Percentiles rank a stretch among this genome's conserved stretches.
These are phyloP conservation scores for Aspergillus carlsbadensis DNA, from an alignment of 495 filamentous ascomycete genomes.

Conservation along the genomic window DNA sequence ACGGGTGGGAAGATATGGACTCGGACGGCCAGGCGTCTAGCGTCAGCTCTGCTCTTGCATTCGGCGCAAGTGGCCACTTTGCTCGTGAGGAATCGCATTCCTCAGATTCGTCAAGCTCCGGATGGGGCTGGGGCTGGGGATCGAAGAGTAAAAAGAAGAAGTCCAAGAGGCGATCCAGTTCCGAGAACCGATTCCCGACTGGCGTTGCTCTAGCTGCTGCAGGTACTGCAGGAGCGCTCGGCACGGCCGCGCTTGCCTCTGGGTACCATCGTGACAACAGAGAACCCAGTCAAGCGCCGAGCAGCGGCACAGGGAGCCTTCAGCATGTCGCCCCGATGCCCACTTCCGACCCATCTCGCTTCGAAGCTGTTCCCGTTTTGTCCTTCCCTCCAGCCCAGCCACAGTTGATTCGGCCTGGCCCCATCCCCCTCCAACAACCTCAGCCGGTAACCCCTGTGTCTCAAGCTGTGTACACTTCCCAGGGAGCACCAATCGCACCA, in stretches of 20 bases:
- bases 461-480: constrained; percentile 50
- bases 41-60: constrained; percentile 57
- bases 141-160: constrained; percentile 44
- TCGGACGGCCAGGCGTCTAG: constrained; percentile 49
- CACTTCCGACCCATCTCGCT: constrained; percentile 59
- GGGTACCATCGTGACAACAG: constrained; percentile 21
- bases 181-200: constrained; percentile 14
- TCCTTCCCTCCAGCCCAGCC: constrained; percentile 47
- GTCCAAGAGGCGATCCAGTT: constrained; percentile 25
- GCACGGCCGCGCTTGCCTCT: constrained; percentile 35
- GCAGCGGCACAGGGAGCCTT: constrained; percentile 36
- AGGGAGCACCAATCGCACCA: constrained; percentile 35
- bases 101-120: constrained; percentile 49
- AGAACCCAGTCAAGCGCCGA: constrained; percentile 20
- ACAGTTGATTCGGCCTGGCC: constrained; percentile 46
- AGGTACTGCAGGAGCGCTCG: constrained; percentile 28
- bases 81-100: constrained; percentile 46
- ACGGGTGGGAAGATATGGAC: constrained; percentile 62
- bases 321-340: constrained; percentile 57
- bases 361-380: constrained; percentile 50
- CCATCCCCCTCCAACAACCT: constrained; percentile 57
- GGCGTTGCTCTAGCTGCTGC: constrained; percentile 27
- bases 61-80: constrained; percentile 42
- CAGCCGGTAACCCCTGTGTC: constrained; percentile 57
- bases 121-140: constrained; percentile 62